These are phyloP conservation scores for Cyberlindnera subsufficiens DNA, from an alignment of 805 yeast genomes.

Conservation along the genomic window DNA sequence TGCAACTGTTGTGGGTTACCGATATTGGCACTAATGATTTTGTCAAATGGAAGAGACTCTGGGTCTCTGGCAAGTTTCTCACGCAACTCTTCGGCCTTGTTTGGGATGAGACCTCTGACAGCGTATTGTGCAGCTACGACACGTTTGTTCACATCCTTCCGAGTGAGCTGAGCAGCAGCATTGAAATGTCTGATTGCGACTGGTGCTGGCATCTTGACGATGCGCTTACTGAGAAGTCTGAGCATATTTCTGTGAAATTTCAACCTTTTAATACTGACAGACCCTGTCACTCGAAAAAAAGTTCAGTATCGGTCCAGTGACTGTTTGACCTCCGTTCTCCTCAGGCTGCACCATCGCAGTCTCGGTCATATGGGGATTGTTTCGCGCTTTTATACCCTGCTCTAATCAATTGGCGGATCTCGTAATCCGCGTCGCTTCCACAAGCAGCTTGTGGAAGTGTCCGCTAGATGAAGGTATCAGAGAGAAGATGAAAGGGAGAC, in stretches of 20 bases:
- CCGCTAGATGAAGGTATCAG: too few relatives aligned
- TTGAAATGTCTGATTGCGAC: not conserved
- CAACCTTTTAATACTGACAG: too few relatives aligned
- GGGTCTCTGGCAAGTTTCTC: constrained; percentile 48
- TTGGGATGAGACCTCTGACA: constrained; percentile 92
- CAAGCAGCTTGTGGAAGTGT: constrained; percentile 1
- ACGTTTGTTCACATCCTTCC: constrained; percentile 58
- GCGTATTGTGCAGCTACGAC: constrained; percentile 91
- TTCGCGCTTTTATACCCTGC: too few relatives aligned
- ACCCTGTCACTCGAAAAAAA: too few relatives aligned
- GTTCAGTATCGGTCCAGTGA: too few relatives aligned
- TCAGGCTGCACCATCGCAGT: too few relatives aligned
- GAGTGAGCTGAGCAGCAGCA: constrained; percentile 31
- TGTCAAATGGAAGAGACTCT: constrained; percentile 64
- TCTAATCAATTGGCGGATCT: too few relatives aligned
- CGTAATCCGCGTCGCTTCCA: not conserved
- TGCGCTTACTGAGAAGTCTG: not conserved
- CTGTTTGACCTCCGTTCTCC: too few relatives aligned
- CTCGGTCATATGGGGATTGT: too few relatives aligned
- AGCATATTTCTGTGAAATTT: not conserved
- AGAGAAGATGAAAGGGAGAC: constrained; percentile 18
- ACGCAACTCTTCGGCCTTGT: constrained; percentile 81
- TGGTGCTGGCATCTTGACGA: not conserved
- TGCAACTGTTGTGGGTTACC: constrained; percentile 98
- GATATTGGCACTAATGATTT: constrained; percentile 84